Percentiles rank a stretch among this genome's conserved stretches.
phyloP scores from a whole-genome alignment of 208 protist genomes.

The Herpetomonas tarakana region DNA sequence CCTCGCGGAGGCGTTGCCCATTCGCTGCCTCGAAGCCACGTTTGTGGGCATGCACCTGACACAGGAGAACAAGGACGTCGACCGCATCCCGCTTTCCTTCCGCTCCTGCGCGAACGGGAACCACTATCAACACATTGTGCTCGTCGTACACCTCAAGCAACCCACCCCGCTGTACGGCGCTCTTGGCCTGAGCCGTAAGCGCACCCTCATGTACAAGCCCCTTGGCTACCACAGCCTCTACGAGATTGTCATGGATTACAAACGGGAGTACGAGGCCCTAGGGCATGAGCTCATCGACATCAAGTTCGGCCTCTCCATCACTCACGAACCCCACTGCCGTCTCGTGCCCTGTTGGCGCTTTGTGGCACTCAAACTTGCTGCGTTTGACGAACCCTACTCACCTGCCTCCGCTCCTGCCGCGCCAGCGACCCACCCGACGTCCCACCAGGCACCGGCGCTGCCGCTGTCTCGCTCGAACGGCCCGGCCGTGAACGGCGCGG shows the following conservation, averaged over 20 bases:
- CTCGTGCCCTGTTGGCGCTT: slow-evolving; percentile 82
- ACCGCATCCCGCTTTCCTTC: slow-evolving; percentile 89
- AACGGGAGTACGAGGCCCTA: slow-evolving; percentile 62
- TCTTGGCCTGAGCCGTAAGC: slow-evolving; percentile 83
- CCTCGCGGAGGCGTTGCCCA: slow-evolving; percentile 81
- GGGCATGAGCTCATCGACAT: slow-evolving; percentile 82
- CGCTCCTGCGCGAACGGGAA: slow-evolving; percentile 65
- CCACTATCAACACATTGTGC: slow-evolving; percentile 84
- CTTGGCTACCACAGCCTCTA: slow-evolving; percentile 59
- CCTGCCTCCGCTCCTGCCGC: not conserved
- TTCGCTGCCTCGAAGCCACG: slow-evolving; percentile 90
- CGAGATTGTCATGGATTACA: slow-evolving; percentile 87
- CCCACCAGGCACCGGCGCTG: not conserved
- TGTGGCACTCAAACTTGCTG: slow-evolving; percentile 51
- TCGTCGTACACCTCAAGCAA: slow-evolving; percentile 45
- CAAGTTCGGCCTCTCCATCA: slow-evolving; percentile 80
- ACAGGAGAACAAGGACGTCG: slow-evolving; percentile 63
- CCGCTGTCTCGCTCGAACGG: no score
- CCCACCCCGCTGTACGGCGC: slow-evolving; percentile 52
- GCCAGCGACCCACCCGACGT: slow-evolving; percentile 2
- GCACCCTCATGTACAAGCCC: slow-evolving; percentile 87
- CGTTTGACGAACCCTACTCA: slow-evolving; percentile 12
- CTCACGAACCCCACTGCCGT: slow-evolving; percentile 47
- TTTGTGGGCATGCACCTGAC: slow-evolving; percentile 86
- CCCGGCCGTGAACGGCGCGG: no score